These are phyloP conservation scores for Vigna nakashimae DNA, from an alignment of 306 rosid species.

Conservation along the genomic window DNA sequence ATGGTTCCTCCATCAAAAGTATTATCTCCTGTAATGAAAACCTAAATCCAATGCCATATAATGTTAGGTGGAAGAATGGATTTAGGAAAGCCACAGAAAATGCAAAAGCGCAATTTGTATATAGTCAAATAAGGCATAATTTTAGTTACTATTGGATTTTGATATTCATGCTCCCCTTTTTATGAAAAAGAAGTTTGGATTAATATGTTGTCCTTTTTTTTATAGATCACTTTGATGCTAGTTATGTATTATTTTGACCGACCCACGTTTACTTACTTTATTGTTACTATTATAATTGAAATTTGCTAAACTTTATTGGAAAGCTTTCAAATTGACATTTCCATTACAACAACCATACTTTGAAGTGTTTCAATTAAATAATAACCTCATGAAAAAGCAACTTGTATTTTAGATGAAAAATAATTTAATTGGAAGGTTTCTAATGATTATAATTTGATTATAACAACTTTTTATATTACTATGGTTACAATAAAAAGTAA, in stretches of 20 bases:
- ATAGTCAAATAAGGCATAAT: constrained; percentile 40
- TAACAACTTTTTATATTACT: no score
- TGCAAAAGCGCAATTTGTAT: constrained; percentile 43
- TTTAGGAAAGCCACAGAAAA: neutral
- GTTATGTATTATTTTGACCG: neutral
- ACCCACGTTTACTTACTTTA: neutral
- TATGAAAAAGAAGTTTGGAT: neutral
- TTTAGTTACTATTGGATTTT: constrained; percentile 38
- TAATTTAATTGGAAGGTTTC: no score
- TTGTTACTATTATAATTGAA: neutral
- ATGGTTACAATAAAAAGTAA: no score
- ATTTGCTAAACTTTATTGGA: no score
- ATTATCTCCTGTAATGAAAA: constrained; percentile 41
- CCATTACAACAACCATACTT: neutral
- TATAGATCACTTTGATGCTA: neutral
- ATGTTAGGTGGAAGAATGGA: constrained; percentile 39
- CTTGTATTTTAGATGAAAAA: no score
- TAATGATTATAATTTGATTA: no score
- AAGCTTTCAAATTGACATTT: neutral
- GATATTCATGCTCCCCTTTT: neutral
- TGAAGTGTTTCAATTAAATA: neutral
- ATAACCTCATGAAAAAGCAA: no score
- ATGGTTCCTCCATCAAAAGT: constrained; percentile 56
- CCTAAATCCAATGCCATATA: constrained; percentile 34
- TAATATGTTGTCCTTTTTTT: neutral